A percentile compares a stretch with the other conserved stretches of the same genome.
phyloP scores from a whole-genome alignment of 306 rosid genomes.

The Adenanthera pavonina region DNA sequence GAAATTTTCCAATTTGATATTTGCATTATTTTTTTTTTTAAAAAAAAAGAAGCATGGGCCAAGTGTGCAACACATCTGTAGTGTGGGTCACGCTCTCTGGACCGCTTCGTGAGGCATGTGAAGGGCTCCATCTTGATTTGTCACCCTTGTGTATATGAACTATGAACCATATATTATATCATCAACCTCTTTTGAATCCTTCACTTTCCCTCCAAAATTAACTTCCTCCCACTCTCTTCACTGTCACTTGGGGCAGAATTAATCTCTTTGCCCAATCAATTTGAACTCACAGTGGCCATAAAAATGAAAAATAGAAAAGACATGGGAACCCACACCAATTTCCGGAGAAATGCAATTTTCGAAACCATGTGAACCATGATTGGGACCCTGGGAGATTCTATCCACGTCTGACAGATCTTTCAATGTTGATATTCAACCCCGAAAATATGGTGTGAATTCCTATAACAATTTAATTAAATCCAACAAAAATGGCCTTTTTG shows the following conservation, averaged over 20 bases:
- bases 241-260: background rate
- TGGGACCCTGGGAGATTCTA: constrained; percentile 1
- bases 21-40: too few species aligned
- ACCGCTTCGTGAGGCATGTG: constrained; percentile 46
- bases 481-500: background rate
- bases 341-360: background rate
- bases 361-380: background rate
- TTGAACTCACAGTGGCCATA: background rate
- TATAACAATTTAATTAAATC: background rate
- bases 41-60: too few species aligned
- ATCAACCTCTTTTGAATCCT: constrained; percentile 27
- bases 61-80: too few species aligned
- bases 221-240: background rate
- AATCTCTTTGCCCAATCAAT: background rate
- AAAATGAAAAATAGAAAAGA: too few species aligned
- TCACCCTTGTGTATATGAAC: background rate
- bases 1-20: too few species aligned
- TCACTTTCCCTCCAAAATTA: constrained; percentile 40
- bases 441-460: background rate
- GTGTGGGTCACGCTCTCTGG: constrained; percentile 16
- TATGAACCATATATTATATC: background rate
- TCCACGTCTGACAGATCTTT: background rate
- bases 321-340: background rate
- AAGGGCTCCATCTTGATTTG: constrained; percentile 38
- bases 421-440: constrained; percentile 11